Conservation (phyloP, 2,329 filamentous ascomycete species). For the Ramularia endophylla region DNA sequence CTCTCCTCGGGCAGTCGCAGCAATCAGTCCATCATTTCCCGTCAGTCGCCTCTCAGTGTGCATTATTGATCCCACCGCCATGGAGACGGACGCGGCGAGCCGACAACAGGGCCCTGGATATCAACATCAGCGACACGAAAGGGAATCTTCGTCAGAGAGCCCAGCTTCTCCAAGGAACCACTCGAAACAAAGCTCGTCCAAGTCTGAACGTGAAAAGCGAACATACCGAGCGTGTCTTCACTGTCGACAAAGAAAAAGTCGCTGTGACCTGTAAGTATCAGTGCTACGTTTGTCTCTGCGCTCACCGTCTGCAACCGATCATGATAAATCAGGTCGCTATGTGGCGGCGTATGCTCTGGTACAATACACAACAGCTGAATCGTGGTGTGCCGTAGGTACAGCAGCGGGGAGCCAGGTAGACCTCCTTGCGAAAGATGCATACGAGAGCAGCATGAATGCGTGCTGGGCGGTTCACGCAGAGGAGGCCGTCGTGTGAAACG, state of each 20-base stretch:
- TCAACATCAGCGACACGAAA: no score
- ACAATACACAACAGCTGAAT: neutral
- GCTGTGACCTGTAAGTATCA: conserved; percentile 12
- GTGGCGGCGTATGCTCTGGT: no score
- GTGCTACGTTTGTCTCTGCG: neutral
- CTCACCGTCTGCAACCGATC: conserved; percentile 6
- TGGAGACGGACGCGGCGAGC: no score
- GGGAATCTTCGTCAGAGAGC: neutral
- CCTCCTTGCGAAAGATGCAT: conserved; percentile 31
- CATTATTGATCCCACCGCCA: no score
- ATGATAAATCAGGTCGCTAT: neutral
- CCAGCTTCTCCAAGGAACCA: conserved; percentile 3
- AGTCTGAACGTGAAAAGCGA: conserved; percentile 28
- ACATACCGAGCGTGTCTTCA: conserved; percentile 30
- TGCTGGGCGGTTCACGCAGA: conserved; percentile 28
- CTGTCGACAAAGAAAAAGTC: conserved; percentile 29
- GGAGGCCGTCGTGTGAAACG: conserved; percentile 29
- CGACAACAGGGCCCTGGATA: no score
- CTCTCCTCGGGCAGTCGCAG: no score
- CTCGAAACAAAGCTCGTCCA: conserved; percentile 2
- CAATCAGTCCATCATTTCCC: no score
- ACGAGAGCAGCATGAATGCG: conserved; percentile 30
- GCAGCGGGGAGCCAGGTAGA: conserved; percentile 26
- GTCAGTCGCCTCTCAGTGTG: no score
- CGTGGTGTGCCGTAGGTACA: conserved; percentile 18